Percentiles rank a stretch among this genome's conserved stretches.
Evolutionary conservation across 1,284 basidiomycete species (phyloP).

Genomic region (Trametes hirsuta): DNA sequence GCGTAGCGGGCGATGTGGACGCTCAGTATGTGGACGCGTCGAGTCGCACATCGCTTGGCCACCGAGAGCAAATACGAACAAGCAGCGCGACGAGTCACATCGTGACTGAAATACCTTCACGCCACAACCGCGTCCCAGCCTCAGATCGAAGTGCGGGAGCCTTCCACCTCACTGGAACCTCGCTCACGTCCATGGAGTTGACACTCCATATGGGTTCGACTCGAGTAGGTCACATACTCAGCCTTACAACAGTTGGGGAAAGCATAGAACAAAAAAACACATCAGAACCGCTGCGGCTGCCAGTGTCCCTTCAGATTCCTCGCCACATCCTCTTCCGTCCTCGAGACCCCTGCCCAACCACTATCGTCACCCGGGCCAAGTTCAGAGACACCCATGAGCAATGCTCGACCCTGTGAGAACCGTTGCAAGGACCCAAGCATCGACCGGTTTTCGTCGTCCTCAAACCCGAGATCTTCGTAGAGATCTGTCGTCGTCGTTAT

Average conservation of each 20-base stretch:
- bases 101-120: conserved; percentile 3
- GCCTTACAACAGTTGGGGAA: background rate
- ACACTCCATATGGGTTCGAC: too few relatives aligned
- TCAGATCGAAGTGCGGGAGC: too few relatives aligned
- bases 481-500: background rate
- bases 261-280: background rate
- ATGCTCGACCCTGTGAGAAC: conserved; percentile 48
- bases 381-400: conserved; percentile 32
- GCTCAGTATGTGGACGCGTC: conserved; percentile 9
- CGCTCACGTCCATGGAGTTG: background rate
- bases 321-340: conserved; percentile 61
- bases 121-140: conserved; percentile 7
- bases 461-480: conserved; percentile 3
- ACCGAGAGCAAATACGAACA: conserved; percentile 7
- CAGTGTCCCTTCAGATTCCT: conserved; percentile 59
- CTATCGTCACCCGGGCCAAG: background rate
- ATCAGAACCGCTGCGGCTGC: conserved; percentile 55
- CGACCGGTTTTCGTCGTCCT: conserved; percentile 3
- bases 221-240: background rate
- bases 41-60: conserved; percentile 3
- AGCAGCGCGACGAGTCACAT: conserved; percentile 28
- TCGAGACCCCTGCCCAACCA: conserved; percentile 26
- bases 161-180: too few relatives aligned
- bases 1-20: conserved; percentile 2
- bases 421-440: conserved; percentile 18